phyloP scores from a whole-genome alignment of 768 basidiomycete species.

The Leccinum arenicola region DNA sequence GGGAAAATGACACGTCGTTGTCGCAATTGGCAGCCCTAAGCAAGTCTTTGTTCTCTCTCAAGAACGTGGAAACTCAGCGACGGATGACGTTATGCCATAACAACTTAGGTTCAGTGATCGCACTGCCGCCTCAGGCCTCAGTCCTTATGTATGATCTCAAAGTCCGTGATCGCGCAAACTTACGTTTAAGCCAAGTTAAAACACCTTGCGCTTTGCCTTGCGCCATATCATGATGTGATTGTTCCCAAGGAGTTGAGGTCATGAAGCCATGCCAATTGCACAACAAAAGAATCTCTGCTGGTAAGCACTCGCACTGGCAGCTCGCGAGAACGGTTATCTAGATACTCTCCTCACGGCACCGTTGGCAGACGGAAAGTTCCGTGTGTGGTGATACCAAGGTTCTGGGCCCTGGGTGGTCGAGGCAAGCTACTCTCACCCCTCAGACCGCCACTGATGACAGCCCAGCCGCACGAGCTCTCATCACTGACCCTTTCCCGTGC shows the following conservation, averaged over 20 bases:
- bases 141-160: neutral
- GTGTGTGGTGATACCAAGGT: neutral
- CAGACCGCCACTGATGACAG: conserved; percentile 14
- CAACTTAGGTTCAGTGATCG: neutral
- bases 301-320: too few species aligned
- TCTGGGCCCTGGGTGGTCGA: neutral
- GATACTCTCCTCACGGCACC: neutral
- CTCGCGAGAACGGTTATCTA: neutral
- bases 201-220: neutral
- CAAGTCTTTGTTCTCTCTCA: neutral
- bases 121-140: too few species aligned
- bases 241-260: neutral
- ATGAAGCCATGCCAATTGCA: neutral
- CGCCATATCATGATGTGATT: neutral
- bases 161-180: neutral
- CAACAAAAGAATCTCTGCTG: neutral
- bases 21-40: conserved; percentile 1
- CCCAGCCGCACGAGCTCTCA: conserved; percentile 20
- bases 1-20: neutral
- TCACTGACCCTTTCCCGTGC: conserved; percentile 34
- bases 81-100: neutral
- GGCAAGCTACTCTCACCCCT: neutral
- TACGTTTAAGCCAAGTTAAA: neutral
- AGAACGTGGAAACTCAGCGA: neutral
- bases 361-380: neutral